Base-by-base conservation (phyloP, 768 basidiomycete species). In the Tylopilus balloui region DNA sequence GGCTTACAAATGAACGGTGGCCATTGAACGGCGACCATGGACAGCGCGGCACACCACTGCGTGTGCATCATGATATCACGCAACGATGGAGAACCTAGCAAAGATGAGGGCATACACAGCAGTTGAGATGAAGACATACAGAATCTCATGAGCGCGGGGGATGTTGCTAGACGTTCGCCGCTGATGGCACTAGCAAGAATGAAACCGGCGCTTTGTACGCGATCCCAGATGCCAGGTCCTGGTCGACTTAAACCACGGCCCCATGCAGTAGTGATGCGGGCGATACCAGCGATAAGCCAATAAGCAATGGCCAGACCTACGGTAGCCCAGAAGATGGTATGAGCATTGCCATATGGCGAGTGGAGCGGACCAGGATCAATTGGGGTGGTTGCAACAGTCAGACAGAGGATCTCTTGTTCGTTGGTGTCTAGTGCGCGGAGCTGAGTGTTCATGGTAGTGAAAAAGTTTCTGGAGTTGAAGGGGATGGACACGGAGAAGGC, bases 21-120 rank as follows among this genome's bases (percentile, higher is more conserved):
- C 95, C 95, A 99, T 64, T 90, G 78, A 19, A 98, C 92, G 28
- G 95, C 91, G 46, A 98, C 83, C 88, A 96, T 94, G 27, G 83
- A 83, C 13, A 99, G 73, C 27, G 85, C 79, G 34, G 90, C 79
- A 65, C 87, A 90, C 87, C 89, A 97, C 57, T 96, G 93, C 0
- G 93, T 88, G 60, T 94, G 92, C 66, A 92, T 88, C 42, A 97
- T 78, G 43, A 99, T 78, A 66, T 99, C 96, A 45, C 93, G 77
- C 70, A 94, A 71, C 6, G 92, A 91, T 2, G 96, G 95, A 0
- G 96, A 95, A 57, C 86, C 92, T 93, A 50, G 24, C 17, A 34
- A 47, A 14, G 19, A 48, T 61, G 43, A 60, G 57, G 21, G 25
- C 48, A 28, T 49, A 40, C 37, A 56, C 51, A 29, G 53, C 20